phyloP scores from a whole-genome alignment of 2,329 filamentous ascomycete species.

The Zarea fungicola region DNA sequence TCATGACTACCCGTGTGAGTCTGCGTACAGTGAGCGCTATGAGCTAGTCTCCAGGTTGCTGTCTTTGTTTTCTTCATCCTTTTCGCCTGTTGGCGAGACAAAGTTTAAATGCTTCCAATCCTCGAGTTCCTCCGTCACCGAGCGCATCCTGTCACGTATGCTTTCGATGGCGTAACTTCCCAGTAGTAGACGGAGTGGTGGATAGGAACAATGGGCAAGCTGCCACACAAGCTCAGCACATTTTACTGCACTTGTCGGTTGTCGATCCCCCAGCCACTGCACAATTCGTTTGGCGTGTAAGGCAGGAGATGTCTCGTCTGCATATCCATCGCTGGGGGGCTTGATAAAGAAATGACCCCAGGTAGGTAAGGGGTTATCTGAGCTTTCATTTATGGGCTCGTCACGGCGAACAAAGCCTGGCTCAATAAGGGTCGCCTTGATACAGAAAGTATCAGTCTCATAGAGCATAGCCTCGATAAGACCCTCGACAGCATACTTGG shows the following conservation, averaged over 20 bases:
- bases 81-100: constrained; percentile 6
- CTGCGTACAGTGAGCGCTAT: no score
- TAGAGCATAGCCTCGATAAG: constrained; percentile 96
- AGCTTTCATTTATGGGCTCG: constrained; percentile 53
- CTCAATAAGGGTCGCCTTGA: constrained; percentile 90
- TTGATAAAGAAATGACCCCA: constrained; percentile 95
- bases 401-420: constrained; percentile 84
- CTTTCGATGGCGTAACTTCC: constrained; percentile 95
- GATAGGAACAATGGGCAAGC: constrained; percentile 89
- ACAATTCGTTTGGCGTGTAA: constrained; percentile 87
- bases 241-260: constrained; percentile 88
- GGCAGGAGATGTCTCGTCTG: constrained; percentile 70
- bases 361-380: constrained; percentile 58
- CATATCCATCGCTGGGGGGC: constrained; percentile 75
- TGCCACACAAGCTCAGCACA: constrained; percentile 93
- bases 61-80: constrained; percentile 10
- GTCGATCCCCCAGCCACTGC: constrained; percentile 88
- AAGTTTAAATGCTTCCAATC: constrained; percentile 89
- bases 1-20: no score
- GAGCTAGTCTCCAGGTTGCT: constrained; percentile 7
- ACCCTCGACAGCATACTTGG: constrained; percentile 94
- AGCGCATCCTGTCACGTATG: constrained; percentile 81
- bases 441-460: constrained; percentile 84
- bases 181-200: constrained; percentile 77
- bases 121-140: constrained; percentile 90